Base-by-base conservation (phyloP, 495 filamentous ascomycete genomes). In the Glonium stellatum region DNA sequence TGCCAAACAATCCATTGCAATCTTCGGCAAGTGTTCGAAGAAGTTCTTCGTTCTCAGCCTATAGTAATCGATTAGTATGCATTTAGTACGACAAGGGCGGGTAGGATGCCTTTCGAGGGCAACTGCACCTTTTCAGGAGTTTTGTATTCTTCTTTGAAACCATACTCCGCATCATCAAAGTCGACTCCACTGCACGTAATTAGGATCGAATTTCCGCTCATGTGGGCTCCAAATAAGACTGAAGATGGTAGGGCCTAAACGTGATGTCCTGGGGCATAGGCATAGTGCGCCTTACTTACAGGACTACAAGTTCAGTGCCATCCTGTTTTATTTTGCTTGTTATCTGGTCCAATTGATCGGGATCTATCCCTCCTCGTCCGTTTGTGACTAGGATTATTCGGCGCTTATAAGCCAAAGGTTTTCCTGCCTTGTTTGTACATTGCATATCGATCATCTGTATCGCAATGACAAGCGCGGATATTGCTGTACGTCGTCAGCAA, bases 141-240 rank as follows among this genome's bases (percentile, higher is more conserved):
- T 72, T 99, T 99, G 64, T 87, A 83, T 72, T 99, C 92, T 76
- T 99, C 92, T 71, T 92, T 95, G 67, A 89, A 87, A 27, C 92
- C 91, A 67, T 84, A 96, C 34, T 96, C 91, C 4, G 84, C 69
- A 74, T 97, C 95, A 65, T 99, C 91, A 70, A 97, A 97, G 73
- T 99, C 93, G 25, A 92, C 81, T 6, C 93, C 93, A 54, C 90
- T 95, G 61, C n/a, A 46, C 6, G 27, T 13, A 25, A 46, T 58
- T 58, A 55, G 50, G 79, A 70, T 51, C 39, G 12, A 22, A 55
- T 34, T 31, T 31, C 6, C 27, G 6, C 6, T 6, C 27, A 31
- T 31, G 27, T 31, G 6, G 3, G 6, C 6, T 31, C 27, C 2
- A 3, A 6, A 6, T 6, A 31, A 2, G 3, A 31, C 27, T 2